These are phyloP conservation scores for Bassia scoparia DNA, from an alignment of 148 eudicot genomes.

Conservation along the genomic window DNA sequence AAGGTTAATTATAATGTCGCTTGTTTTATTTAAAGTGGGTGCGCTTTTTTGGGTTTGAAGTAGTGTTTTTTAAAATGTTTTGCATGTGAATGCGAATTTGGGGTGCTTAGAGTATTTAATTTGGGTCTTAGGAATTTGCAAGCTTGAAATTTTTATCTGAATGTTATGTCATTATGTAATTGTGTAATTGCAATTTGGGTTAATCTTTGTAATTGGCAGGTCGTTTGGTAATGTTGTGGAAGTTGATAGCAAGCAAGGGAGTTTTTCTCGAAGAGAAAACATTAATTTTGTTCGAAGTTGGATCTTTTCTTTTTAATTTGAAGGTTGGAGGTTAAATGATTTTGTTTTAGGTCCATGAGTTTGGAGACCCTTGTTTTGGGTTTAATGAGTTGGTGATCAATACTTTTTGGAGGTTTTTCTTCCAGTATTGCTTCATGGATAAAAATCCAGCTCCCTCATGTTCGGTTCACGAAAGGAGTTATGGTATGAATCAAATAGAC, in stretches of 20 bases:
- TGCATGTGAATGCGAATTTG: background rate
- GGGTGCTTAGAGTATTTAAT: constrained; percentile 9
- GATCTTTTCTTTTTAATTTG: background rate
- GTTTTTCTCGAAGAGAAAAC: background rate
- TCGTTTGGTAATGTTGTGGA: constrained; percentile 7
- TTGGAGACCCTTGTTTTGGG: constrained; percentile 5
- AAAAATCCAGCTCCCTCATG: background rate
- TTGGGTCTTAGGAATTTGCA: background rate
- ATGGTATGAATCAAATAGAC: background rate
- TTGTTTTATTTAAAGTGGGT: background rate
- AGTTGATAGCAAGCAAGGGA: background rate
- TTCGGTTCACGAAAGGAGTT: background rate
- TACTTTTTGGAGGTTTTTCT: background rate
- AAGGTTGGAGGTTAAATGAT: background rate
- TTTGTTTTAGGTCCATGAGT: constrained; percentile 1
- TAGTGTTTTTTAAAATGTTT: background rate
- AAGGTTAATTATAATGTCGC: constrained; percentile 20
- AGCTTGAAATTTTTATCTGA: background rate
- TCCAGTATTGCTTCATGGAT: background rate
- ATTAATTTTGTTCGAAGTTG: background rate
- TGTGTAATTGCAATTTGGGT: no score
- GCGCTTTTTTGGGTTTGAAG: background rate
- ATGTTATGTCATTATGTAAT: background rate
- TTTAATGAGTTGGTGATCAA: background rate
- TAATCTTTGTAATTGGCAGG: constrained; percentile 4